Conservation (phyloP, 176 grass and related monocot genomes). For the Paspalum vaginatum region DNA sequence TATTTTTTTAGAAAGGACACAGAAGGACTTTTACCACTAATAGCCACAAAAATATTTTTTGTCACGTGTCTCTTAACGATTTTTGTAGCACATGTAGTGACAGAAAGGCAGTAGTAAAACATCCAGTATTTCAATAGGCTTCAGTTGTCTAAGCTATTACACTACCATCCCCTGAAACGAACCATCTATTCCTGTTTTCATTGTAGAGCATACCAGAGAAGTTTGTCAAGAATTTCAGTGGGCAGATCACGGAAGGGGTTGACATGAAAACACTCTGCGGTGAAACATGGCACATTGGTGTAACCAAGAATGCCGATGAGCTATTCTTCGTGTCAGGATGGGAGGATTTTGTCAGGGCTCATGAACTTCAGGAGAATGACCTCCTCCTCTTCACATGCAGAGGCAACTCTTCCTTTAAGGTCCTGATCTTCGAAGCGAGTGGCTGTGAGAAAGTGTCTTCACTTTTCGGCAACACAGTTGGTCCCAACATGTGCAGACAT, state of each 20-base stretch:
- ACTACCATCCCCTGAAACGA: neutral
- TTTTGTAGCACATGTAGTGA: neutral
- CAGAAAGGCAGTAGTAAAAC: neutral
- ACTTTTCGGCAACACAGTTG: neutral
- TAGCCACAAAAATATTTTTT: neutral
- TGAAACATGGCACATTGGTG: constrained; percentile 38
- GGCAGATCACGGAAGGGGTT: constrained; percentile 16
- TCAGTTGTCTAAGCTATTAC: neutral
- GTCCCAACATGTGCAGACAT: neutral
- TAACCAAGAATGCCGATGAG: constrained; percentile 1
- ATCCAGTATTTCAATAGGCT: too few relatives aligned
- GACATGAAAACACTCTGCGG: constrained; percentile 45
- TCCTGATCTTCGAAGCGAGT: constrained; percentile 47
- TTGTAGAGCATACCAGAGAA: constrained; percentile 49
- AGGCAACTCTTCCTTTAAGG: constrained; percentile 45
- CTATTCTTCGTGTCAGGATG: constrained; percentile 45
- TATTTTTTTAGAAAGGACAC: neutral
- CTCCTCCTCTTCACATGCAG: constrained; percentile 55
- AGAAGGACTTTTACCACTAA: neutral
- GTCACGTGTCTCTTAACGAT: neutral
- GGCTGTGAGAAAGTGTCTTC: constrained; percentile 53
- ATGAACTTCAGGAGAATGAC: constrained; percentile 50
- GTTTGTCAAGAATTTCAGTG: constrained; percentile 42
- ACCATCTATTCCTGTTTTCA: neutral
- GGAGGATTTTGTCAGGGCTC: constrained; percentile 54